A percentile compares a stretch with the other conserved stretches of the same genome.
Evolutionary conservation across 768 basidiomycete genomes (phyloP).

Genomic region (Mycena amicta): DNA sequence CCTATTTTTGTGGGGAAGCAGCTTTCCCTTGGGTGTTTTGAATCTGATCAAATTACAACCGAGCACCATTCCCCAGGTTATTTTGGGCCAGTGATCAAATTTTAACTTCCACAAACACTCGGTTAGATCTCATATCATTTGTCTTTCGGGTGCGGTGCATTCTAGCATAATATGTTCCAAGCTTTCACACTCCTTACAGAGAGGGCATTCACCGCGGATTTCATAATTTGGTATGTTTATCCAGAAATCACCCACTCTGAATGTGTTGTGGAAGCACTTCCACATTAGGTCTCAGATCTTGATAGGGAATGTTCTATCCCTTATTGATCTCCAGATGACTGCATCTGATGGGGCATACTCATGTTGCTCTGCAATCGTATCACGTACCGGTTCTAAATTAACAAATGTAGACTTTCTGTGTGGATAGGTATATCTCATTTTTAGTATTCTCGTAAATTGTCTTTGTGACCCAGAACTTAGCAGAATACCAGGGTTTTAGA

Average conservation of each 20-base stretch:
- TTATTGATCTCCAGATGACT: slow-evolving; percentile 3
- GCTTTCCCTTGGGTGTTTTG: neutral
- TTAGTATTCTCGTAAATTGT: slow-evolving; percentile 1
- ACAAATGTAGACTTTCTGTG: neutral
- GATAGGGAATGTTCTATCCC: neutral
- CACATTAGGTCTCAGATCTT: slow-evolving; percentile 5
- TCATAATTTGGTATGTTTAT: slow-evolving; percentile 11
- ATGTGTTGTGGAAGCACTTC: slow-evolving; percentile 8
- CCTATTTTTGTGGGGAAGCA: neutral
- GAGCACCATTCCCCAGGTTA: neutral
- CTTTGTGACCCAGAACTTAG: slow-evolving; percentile 3
- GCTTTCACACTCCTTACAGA: slow-evolving; percentile 17
- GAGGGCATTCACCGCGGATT: slow-evolving; percentile 7
- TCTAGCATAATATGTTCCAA: slow-evolving; percentile 9
- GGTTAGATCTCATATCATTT: slow-evolving; percentile 5
- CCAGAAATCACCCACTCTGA: slow-evolving; percentile 20
- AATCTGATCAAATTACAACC: neutral
- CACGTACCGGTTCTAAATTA: slow-evolving; percentile 3
- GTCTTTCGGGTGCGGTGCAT: slow-evolving; percentile 4
- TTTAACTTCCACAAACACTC: neutral
- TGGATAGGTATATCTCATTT: neutral
- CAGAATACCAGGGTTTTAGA: neutral
- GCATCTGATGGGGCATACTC: neutral
- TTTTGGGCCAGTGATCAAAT: neutral
- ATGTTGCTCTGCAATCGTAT: neutral